Percentiles rank a stretch among this genome's conserved stretches.
Conservation (phyloP, 768 basidiomycete species). For the Suillus hirtellus region DNA sequence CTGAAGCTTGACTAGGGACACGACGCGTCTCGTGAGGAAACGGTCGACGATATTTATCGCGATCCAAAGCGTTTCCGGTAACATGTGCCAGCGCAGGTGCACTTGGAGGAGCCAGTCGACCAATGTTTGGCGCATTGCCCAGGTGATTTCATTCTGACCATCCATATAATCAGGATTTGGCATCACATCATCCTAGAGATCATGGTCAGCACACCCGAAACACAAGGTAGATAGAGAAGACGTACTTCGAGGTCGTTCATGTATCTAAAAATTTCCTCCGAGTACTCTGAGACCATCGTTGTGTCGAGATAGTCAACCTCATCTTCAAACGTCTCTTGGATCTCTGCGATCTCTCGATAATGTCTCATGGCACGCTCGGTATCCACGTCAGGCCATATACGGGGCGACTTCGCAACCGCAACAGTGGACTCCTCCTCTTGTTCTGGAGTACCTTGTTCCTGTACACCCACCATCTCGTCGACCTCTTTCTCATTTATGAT, state of each 20-base stretch:
- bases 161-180: constrained; percentile 93
- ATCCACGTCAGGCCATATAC: constrained; percentile 74
- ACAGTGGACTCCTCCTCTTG: constrained; percentile 32
- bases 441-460: constrained; percentile 42
- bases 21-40: constrained; percentile 85
- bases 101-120: constrained; percentile 99
- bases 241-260: constrained; percentile 92
- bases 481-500: constrained; percentile 56
- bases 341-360: constrained; percentile 59
- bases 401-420: constrained; percentile 41
- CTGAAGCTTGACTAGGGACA: constrained; percentile 88
- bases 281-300: constrained; percentile 97
- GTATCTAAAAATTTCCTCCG: constrained; percentile 97
- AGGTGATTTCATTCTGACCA: constrained; percentile 87
- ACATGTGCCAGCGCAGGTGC: constrained; percentile 97
- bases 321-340: constrained; percentile 65
- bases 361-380: constrained; percentile 61
- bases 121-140: constrained; percentile 94
- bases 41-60: constrained; percentile 96
- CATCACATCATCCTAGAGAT: constrained; percentile 76
- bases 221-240: constrained; percentile 9
- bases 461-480: constrained; percentile 61
- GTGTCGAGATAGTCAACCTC: constrained; percentile 73
- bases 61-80: constrained; percentile 99
- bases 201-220: constrained; percentile 21